Conservation (phyloP, 225 moss, liverwort and hornwort genomes). For the Sphagnum tenellum region DNA sequence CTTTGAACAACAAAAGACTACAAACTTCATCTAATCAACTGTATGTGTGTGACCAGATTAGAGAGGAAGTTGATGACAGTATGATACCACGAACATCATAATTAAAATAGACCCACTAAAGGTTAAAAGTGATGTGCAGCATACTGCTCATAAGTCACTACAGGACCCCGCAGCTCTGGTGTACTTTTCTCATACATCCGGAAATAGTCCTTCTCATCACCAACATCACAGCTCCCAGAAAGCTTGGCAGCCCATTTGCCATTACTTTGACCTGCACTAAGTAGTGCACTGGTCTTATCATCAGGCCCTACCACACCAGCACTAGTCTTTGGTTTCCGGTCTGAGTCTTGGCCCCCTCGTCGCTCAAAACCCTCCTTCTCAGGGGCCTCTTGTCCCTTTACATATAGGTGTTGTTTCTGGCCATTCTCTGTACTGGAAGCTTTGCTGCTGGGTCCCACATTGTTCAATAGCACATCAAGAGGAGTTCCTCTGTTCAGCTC, state of each 20-base stretch:
- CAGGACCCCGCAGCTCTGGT: constrained; percentile 65
- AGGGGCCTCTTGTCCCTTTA: constrained; percentile 39
- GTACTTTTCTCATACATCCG: constrained; percentile 56
- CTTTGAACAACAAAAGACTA: no score
- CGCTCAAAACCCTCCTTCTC: constrained; percentile 50
- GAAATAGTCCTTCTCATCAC: constrained; percentile 50
- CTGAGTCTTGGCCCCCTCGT: constrained; percentile 30
- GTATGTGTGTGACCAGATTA: no score
- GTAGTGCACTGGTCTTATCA: constrained; percentile 28
- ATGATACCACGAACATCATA: neutral
- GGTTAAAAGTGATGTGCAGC: constrained; percentile 10
- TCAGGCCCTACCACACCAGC: constrained; percentile 66
- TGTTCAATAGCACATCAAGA: constrained; percentile 32
- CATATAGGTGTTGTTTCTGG: constrained; percentile 35
- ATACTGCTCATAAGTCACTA: constrained; percentile 65
- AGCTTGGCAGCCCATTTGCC: constrained; percentile 41
- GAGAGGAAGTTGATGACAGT: neutral
- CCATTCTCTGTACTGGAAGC: constrained; percentile 41
- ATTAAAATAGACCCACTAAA: neutral
- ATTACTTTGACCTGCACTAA: constrained; percentile 37
- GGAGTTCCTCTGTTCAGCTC: constrained; percentile 39
- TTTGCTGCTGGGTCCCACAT: constrained; percentile 41
- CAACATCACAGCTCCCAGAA: constrained; percentile 43
- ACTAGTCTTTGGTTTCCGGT: constrained; percentile 36
- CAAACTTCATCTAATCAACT: no score